Base-by-base conservation (phyloP, 2,329 filamentous ascomycete genomes). In the Fusarium praegraminearum region DNA sequence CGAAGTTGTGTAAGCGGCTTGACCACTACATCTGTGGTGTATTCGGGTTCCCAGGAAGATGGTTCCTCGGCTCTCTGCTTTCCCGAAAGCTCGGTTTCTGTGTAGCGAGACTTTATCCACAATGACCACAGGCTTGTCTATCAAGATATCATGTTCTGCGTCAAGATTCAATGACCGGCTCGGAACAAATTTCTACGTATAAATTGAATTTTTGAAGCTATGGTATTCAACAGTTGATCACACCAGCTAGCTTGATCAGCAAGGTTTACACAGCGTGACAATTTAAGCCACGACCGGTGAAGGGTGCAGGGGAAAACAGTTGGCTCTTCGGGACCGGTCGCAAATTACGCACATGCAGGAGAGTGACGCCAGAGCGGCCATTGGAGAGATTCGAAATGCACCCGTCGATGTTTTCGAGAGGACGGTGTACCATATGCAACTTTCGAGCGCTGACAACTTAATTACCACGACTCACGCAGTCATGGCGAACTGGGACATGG, bases 1-100 rank as follows among this genome's bases (percentile, higher is more conserved):
- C 56, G 65, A 68, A 55, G 67, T 65, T 70, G 62, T 73, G 71
- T 72, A 72, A 70, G 65, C 59, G 68, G 68, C 71, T 74, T 71
- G 57, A 38, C 50, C 53, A 57, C 50, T 56, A 56, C 52, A 55
- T 52, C 43, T 65, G 54, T 56, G 56, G 57, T 69, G 60, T 47
- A 46, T 55, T 61, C 56, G 32, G 55, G 49, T 57, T 73, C 61
- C 70, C 60, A 71, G 58, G 47, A 63, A 65, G 32, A 43, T 60
- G 67, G 70, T 63, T 73, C 67, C 43, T 63, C 49, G 60, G 67
- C 46, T 56, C 55, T 62, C 36, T 63, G 16, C 58, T 61, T 55
- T 67, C 50, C 57, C 59, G 62, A 63, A 60, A 51, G 38, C 30
- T 57, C 43, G 44, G 58, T 50, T 35, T 11, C 30, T 51, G 46